Base-by-base conservation (phyloP, 352 stramenopile species). In the Pythium brachiatum region DNA sequence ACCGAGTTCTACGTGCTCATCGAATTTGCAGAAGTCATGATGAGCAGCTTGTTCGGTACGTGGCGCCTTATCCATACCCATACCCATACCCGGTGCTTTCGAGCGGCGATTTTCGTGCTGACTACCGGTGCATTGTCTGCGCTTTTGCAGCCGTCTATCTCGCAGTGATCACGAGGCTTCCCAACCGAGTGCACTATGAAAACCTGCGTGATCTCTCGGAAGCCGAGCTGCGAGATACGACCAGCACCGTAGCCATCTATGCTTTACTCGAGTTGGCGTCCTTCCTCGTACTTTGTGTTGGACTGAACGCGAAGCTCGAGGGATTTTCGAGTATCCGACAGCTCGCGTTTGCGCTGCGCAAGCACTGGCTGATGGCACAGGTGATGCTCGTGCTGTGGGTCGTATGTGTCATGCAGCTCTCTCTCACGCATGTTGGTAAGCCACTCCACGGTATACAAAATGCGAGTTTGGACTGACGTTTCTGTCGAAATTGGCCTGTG, bases 331-430 rank as follows among this genome's bases (percentile, higher is more conserved):
- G 16, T 2, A 31, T 64, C 18, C 29, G 26, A 15, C 67, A 72
- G 20, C 56, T 81, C 2, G 60, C 60, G 12, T 81, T 81, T 25
- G 67, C 76, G 3, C 31, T 81, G 31, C 48, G 66, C 16, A 74
- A 69, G 2, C 70, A 81, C 29, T 38, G 11, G n/a, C 29, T 47
- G 47, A 29, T 65, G 9, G 36, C 74, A 8, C 65, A 73, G 26
- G 32, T n/a, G 7, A 62, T 52, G 31, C 29, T 73, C 0, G 34
- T 67, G 0, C n/a, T 68, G 1, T 74, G 68, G 72, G 34, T 65
- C 26, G 29, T 70, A 0, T 67, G 52, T 46, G 34, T 62, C 20
- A 20, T 62, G 8, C 60, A 57, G 26, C 20, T 59, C 31, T 34
- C 60, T 18, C 18, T 67, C 0, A 26, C 54, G 15, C 60, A 67